A percentile compares a stretch with the other conserved stretches of the same genome.
Evolutionary conservation across 805 yeast species (phyloP).

Genomic region (Saccharomycopsis sp.): DNA sequence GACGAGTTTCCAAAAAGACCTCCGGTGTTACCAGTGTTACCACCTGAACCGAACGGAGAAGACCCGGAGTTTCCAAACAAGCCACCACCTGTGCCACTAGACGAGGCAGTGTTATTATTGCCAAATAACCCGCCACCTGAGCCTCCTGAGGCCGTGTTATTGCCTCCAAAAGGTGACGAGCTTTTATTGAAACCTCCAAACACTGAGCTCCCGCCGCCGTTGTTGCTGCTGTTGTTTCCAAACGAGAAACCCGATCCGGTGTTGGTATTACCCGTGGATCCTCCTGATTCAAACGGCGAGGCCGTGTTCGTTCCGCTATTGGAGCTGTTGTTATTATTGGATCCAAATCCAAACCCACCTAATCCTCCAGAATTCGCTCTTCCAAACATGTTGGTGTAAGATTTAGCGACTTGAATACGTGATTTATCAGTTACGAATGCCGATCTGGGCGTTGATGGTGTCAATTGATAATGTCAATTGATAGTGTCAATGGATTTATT

Average conservation of each 20-base stretch:
- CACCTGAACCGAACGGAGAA: constrained; percentile 34
- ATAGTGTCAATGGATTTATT: too few relatives aligned
- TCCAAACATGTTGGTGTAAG: background rate
- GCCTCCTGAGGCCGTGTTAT: constrained; percentile 21
- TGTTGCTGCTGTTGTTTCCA: constrained; percentile 23
- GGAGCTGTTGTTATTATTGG: constrained; percentile 4
- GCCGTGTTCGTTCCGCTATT: constrained; percentile 1
- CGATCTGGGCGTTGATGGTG: too few relatives aligned
- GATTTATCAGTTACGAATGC: too few relatives aligned
- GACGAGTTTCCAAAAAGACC: constrained; percentile 28
- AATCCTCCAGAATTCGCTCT: constrained; percentile 5
- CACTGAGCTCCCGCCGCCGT: constrained; percentile 24
- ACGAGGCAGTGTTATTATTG: constrained; percentile 22
- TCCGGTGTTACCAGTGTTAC: constrained; percentile 25
- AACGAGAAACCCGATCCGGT: constrained; percentile 9
- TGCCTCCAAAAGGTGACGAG: constrained; percentile 25
- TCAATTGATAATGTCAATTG: too few relatives aligned
- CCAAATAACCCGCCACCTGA: constrained; percentile 38
- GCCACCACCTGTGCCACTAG: constrained; percentile 31
- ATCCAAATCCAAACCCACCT: constrained; percentile 19
- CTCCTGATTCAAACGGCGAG: constrained; percentile 16
- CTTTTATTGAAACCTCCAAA: constrained; percentile 26
- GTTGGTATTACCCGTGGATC: background rate
- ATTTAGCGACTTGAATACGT: too few relatives aligned
- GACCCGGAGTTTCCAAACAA: constrained; percentile 27